phyloP scores from a whole-genome alignment of 345 rosid genomes.

The Geranium brycei region DNA sequence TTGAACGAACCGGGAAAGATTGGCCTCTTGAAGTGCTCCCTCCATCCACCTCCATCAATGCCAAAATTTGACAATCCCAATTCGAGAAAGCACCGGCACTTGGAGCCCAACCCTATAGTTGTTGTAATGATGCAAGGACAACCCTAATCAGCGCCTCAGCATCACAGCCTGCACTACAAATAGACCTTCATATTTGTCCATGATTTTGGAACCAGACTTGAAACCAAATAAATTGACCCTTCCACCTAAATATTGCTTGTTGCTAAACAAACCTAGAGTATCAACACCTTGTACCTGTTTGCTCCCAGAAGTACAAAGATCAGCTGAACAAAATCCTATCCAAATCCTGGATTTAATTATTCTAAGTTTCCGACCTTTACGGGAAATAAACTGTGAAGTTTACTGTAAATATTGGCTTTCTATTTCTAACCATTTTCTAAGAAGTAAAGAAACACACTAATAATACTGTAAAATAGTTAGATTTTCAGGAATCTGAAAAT shows the following conservation, averaged over 20 bases:
- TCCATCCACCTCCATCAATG: conserved; percentile 33
- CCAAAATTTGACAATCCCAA: neutral
- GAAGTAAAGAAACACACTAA: neutral
- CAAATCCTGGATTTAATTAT: neutral
- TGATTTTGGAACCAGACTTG: too few species aligned
- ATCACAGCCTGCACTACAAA: neutral
- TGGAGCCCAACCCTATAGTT: neutral
- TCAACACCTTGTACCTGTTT: neutral
- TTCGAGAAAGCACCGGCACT: neutral
- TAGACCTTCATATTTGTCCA: too few species aligned
- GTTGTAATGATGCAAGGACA: neutral
- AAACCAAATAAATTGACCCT: neutral
- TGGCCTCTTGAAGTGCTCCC: conserved; percentile 16
- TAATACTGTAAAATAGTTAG: neutral
- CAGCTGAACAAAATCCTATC: neutral
- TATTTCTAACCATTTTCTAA: neutral
- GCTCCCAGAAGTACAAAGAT: neutral
- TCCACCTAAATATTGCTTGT: neutral
- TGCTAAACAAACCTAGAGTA: neutral
- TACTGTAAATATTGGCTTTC: too few species aligned
- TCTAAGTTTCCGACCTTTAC: too few species aligned
- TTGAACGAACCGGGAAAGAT: conserved; percentile 20
- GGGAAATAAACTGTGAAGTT: too few species aligned
- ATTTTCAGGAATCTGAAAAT: neutral
- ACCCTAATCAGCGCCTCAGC: neutral